Evolutionary conservation across 2,329 filamentous ascomycete species (phyloP).

Genomic region (Botrytis tulipae): DNA sequence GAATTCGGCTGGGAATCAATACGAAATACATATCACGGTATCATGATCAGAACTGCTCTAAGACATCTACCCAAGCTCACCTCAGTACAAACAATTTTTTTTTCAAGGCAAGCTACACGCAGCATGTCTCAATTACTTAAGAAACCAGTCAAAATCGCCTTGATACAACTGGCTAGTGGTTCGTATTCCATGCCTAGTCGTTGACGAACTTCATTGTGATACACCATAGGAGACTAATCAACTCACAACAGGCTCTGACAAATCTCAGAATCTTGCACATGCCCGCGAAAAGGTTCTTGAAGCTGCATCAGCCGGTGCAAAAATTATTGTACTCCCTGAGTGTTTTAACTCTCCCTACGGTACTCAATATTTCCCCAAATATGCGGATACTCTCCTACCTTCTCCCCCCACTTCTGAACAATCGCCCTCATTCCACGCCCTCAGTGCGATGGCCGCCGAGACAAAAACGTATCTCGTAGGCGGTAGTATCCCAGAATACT

Average conservation of each 20-base stretch:
- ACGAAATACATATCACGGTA: not conserved
- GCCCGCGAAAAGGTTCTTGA: slow-evolving; percentile 81
- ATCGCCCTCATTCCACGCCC: slow-evolving; percentile 81
- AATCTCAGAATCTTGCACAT: slow-evolving; percentile 76
- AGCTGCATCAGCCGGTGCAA: slow-evolving; percentile 72
- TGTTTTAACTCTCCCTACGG: slow-evolving; percentile 99
- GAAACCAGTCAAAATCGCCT: slow-evolving; percentile 74
- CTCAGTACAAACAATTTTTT: slow-evolving; percentile 5
- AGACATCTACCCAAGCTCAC: slow-evolving; percentile 18
- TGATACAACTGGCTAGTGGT: slow-evolving; percentile 78
- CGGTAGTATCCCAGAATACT: slow-evolving; percentile 87
- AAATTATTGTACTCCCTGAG: slow-evolving; percentile 89
- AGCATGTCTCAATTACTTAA: slow-evolving; percentile 55
- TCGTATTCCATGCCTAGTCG: slow-evolving; percentile 31
- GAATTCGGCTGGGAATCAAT: not conserved
- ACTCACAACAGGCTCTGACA: slow-evolving; percentile 63
- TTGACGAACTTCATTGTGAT: not conserved
- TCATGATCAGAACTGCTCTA: slow-evolving; percentile 14
- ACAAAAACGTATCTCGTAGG: slow-evolving; percentile 80
- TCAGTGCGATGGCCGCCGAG: slow-evolving; percentile 76
- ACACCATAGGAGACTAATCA: slow-evolving; percentile 34
- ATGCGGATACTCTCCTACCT: slow-evolving; percentile 84
- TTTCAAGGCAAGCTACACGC: slow-evolving; percentile 22
- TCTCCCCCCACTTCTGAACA: slow-evolving; percentile 68
- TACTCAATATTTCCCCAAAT: slow-evolving; percentile 83